Conservation (phyloP, 371 early-diverging fungal species). For the Apophysomyces sp. region DNA sequence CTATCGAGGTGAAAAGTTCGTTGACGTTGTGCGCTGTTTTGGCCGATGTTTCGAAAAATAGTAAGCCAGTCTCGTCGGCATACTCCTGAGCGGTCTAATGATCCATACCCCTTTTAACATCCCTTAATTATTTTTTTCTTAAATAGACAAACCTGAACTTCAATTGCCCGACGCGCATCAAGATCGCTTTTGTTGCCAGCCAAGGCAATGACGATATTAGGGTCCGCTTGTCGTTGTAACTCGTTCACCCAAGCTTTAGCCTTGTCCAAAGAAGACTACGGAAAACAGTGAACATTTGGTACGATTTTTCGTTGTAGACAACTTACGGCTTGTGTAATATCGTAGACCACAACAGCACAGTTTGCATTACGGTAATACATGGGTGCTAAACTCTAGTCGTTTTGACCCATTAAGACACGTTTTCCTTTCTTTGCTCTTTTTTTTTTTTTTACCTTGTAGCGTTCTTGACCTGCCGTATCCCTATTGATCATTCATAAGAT, state of each 20-base stretch:
- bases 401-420: background rate
- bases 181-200: slow-evolving; percentile 96
- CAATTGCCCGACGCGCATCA: slow-evolving; percentile 72
- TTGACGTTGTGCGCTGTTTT: slow-evolving; percentile 86
- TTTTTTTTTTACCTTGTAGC: slow-evolving; percentile 72
- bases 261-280: slow-evolving; percentile 87
- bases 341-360: slow-evolving; percentile 96
- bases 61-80: slow-evolving; percentile 81
- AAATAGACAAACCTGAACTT: slow-evolving; percentile 49
- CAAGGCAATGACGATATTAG: slow-evolving; percentile 94
- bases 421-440: background rate
- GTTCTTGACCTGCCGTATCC: slow-evolving; percentile 97
- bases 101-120: slow-evolving; percentile 33
- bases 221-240: slow-evolving; percentile 94
- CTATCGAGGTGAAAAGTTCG: slow-evolving; percentile 88
- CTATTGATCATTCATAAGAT: slow-evolving; percentile 31
- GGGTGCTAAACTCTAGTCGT: slow-evolving; percentile 88
- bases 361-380: slow-evolving; percentile 99
- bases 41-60: slow-evolving; percentile 95
- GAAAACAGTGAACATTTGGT: slow-evolving; percentile 5
- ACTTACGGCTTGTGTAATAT: slow-evolving; percentile 89
- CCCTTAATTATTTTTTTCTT: background rate
- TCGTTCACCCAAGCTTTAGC: slow-evolving; percentile 99
- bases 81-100: slow-evolving; percentile 84
- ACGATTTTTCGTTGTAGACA: background rate